Evolutionary conservation across 176 grass and related monocot genomes (phyloP), one percentile per base, ranked within the genome.

Genomic region (Raddia distichophylla): DNA sequence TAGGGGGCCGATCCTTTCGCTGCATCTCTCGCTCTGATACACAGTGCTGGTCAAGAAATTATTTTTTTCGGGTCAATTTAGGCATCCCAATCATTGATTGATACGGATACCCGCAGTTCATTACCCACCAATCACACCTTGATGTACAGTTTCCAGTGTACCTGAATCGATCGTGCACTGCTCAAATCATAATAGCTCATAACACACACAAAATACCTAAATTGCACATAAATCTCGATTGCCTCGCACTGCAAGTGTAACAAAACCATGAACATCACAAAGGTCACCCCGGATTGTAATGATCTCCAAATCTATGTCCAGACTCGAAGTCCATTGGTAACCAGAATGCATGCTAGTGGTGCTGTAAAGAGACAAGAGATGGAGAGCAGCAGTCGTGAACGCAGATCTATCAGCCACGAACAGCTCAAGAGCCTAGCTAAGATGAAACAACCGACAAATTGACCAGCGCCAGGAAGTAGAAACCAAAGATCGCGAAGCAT

Each of bases 341-440:
- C 10, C 6, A 55, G 55, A 49, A 55, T 55, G 40, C 37, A 45
- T n/a, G 14, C 35, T 43, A 67, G 35, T 45, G 37, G 40, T 19
- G 40, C 35, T 67, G 8, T 10, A 67, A 5, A 19, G 9, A 45
- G 65, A 45, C 37, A 40, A 5, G n/a, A 67, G 8, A 11, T 1
- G 0, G 15, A 45, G 60, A 62, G 60, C 5, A 1, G 44, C 10
- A 53, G 47, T 14, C 46, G 1, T 12, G 40, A 10, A 71, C 54
- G 50, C 67, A 81, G 80, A 82, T 82, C 80, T 74, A 61, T 20
- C 7, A 46, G 42, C 51, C 7, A 32, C 52, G 20, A 48, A 50
- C 19, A 14, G 46, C 0, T 40, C 2, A 35, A 50, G 5, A 10
- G 1, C 67, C 14, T 64, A 1, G 20, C 22, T 27, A 62, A 33